Base-by-base conservation (phyloP, 495 filamentous ascomycete genomes). In the Penicillium antarcticum region DNA sequence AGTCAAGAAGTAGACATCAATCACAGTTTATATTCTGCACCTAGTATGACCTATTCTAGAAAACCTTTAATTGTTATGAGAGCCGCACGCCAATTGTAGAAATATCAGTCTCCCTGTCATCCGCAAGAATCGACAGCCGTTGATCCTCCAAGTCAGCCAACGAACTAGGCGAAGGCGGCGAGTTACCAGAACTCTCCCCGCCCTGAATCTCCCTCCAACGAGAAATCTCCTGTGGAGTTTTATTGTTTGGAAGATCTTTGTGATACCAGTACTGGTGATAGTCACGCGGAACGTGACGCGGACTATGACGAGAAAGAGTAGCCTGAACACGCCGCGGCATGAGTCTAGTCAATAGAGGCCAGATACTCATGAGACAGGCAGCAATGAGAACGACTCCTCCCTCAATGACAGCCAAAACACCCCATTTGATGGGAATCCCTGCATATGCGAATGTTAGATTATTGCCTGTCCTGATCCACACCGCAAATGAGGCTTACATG, bases 91-190 rank as follows among this genome's bases (percentile, higher is more conserved):
- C 34, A 38, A 0, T 18, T 32, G 41, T 21, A 56, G 23, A 37
- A 33, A 14, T 24, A 29, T 17, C 26, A 9, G 12, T n/a, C 0
- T 17, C 19, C 8, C 12, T n/a, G 0, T 48, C 53, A 12, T 53
- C 55, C 2, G n/a, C 44, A 42, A 51, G 21, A 19, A 45, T 37
- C 19, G 43, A 56, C 23, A 31, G 51, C 17, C 56, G 24, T 33
- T 57, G 56, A 32, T 57, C 56, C 24, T 62, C 60, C 18, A 62
- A 16, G 48, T 62, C 51, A 6, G 33, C 50, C 32, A 62, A 36
- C 13, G 60, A 63, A 14, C 24, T 48, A 16, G 47, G 49, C 9
- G 51, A 63, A n/a, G 51, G 48, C 7, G 36, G 46, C 2, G 39
- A 36, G 19, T 50, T 56, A 17, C 35, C 33, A 49, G 40, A 56